Evolutionary conservation across 352 stramenopile genomes (phyloP).

Genomic region (Phytophthora lateralis): DNA sequence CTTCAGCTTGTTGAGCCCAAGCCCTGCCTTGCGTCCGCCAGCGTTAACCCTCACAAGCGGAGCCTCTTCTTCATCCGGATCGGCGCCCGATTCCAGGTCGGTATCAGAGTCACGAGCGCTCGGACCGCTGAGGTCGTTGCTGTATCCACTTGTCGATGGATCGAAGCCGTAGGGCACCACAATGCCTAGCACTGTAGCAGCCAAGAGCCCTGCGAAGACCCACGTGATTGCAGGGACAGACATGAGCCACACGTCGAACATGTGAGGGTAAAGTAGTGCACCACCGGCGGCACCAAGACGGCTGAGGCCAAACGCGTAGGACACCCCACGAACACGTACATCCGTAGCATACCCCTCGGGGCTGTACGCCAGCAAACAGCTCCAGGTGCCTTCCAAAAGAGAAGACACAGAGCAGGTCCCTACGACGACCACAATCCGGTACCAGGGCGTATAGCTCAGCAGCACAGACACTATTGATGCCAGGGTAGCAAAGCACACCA

Average conservation of each 20-base stretch:
- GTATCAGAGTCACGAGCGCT: constrained; percentile 9
- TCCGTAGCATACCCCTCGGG: constrained; percentile 21
- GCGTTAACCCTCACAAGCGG: constrained; percentile 4
- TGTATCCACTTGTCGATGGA: constrained; percentile 1
- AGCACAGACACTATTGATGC: constrained; percentile 16
- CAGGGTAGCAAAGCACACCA: constrained; percentile 15
- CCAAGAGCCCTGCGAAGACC: constrained; percentile 32
- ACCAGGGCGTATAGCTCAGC: constrained; percentile 39
- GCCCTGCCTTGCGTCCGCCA: background rate
- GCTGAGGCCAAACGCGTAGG: constrained; percentile 33
- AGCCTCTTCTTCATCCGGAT: background rate
- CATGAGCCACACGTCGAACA: constrained; percentile 42
- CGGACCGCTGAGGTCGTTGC: background rate
- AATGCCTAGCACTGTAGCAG: constrained; percentile 17
- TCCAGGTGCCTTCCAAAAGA: constrained; percentile 27
- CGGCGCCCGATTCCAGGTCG: constrained; percentile 13
- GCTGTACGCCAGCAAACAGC: constrained; percentile 30
- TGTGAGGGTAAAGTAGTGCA: constrained; percentile 34
- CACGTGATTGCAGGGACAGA: constrained; percentile 34
- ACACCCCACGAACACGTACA: constrained; percentile 29
- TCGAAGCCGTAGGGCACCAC: constrained; percentile 29
- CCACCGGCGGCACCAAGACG: constrained; percentile 23
- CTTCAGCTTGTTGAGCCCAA: background rate
- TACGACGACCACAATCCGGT: constrained; percentile 21
- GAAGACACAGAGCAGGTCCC: constrained; percentile 23